phyloP scores from a whole-genome alignment of 208 protist species.

The Strigomonas galati region DNA sequence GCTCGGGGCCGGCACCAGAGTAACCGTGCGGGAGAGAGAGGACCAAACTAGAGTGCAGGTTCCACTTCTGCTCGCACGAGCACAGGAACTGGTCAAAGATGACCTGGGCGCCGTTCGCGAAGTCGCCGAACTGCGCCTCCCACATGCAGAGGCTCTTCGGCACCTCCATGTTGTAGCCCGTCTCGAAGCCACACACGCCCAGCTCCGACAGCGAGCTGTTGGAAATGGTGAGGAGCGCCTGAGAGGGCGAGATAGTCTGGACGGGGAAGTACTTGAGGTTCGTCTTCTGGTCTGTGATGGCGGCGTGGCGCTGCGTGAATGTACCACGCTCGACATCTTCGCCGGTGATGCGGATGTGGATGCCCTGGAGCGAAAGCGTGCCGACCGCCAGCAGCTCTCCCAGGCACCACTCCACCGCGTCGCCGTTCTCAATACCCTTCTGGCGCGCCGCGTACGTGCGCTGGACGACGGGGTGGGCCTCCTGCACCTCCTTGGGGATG shows the following conservation, averaged over 20 bases:
- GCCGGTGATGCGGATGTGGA: slow-evolving; percentile 91
- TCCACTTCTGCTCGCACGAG: slow-evolving; percentile 97
- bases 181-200: slow-evolving; percentile 97
- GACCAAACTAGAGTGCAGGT: slow-evolving; percentile 89
- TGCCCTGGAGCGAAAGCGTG: slow-evolving; percentile 90
- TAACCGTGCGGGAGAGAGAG: slow-evolving; percentile 99
- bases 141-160: slow-evolving; percentile 96
- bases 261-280: slow-evolving; percentile 88
- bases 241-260: slow-evolving; percentile 54
- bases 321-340: slow-evolving; percentile 99
- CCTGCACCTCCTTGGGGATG: slow-evolving; percentile 84
- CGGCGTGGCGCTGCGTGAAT: slow-evolving; percentile 97
- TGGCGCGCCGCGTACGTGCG: slow-evolving; percentile 85
- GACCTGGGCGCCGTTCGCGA: slow-evolving; percentile 98
- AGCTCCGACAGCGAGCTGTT: slow-evolving; percentile 97
- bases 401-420: slow-evolving; percentile 94
- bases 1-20: slow-evolving; percentile 97
- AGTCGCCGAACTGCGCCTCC: slow-evolving; percentile 99
- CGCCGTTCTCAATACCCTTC: slow-evolving; percentile 83
- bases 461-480: slow-evolving; percentile 85
- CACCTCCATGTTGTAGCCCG: slow-evolving; percentile 95
- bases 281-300: slow-evolving; percentile 93
- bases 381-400: slow-evolving; percentile 95
- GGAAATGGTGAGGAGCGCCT: slow-evolving; percentile 87
- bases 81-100: slow-evolving; percentile 98